Percentiles rank a stretch among this genome's conserved stretches.
Conservation (phyloP, 2,329 filamentous ascomycete species). For the Colletotrichum sp. region DNA sequence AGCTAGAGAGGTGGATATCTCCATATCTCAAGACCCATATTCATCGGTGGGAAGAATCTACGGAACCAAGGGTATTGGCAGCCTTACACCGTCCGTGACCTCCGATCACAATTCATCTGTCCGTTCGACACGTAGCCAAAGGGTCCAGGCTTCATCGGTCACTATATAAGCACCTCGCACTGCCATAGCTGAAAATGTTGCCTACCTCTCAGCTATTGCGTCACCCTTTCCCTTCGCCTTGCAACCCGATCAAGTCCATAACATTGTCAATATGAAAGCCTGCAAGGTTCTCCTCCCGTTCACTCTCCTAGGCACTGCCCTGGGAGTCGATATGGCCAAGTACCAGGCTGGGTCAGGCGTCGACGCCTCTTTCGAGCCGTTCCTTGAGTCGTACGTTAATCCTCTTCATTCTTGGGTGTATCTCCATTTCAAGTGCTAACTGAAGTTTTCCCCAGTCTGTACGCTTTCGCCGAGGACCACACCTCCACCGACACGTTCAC, state of each 20-base stretch:
- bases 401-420: not conserved
- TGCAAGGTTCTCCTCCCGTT: not conserved
- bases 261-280: not conserved
- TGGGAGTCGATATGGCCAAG: slow-evolving; percentile 1
- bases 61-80: not conserved
- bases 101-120: not conserved
- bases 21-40: not conserved
- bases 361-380: not conserved
- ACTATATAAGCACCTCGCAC: not conserved
- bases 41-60: not conserved
- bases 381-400: not conserved
- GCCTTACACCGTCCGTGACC: not conserved
- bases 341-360: not conserved
- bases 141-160: not conserved
- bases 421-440: not conserved
- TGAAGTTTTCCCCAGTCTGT: not conserved
- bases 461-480: slow-evolving; percentile 4
- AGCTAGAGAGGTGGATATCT: not conserved
- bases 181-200: not conserved
- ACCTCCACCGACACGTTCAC: slow-evolving; percentile 5
- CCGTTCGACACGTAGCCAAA: not conserved
- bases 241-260: not conserved
- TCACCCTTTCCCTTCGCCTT: not conserved
- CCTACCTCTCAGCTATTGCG: not conserved
- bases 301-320: not conserved